Percentiles rank a stretch among this genome's conserved stretches.
phyloP scores from a whole-genome alignment of 257 asterid genomes.

The Nicotiana paniculata region DNA sequence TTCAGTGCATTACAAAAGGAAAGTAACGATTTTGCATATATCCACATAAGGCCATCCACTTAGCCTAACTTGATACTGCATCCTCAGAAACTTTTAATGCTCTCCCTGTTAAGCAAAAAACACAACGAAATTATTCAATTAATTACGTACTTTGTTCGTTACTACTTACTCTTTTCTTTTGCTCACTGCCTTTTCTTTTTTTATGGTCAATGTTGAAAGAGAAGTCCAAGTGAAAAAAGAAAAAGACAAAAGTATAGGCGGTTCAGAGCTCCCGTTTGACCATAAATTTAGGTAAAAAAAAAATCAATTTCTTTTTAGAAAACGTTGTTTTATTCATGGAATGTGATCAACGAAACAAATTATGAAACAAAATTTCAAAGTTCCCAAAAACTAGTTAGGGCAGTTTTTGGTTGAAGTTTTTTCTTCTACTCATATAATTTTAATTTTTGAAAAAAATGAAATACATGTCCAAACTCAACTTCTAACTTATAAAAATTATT shows the following conservation, averaged over 20 bases:
- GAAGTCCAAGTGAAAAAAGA: neutral
- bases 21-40: neutral
- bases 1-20: neutral
- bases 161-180: neutral
- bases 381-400: too few relatives aligned
- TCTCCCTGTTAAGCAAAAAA: constrained; percentile 28
- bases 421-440: too few relatives aligned
- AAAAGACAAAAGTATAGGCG: neutral
- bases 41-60: neutral
- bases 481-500: too few relatives aligned
- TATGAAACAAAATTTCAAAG: too few relatives aligned
- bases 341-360: too few relatives aligned
- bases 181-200: neutral
- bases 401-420: too few relatives aligned
- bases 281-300: too few relatives aligned
- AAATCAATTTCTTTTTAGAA: too few relatives aligned
- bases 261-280: too few relatives aligned
- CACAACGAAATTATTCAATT: neutral
- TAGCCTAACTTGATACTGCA: neutral
- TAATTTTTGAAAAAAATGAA: too few relatives aligned
- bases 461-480: too few relatives aligned
- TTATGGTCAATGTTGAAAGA: neutral
- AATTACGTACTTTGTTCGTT: neutral
- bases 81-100: constrained; percentile 30
- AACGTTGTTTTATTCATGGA: too few relatives aligned